Percentiles rank a stretch among this genome's conserved stretches.
These are phyloP conservation scores for Globisporangium parvum DNA, from an alignment of 352 stramenopile genomes.

Conservation along the genomic window DNA sequence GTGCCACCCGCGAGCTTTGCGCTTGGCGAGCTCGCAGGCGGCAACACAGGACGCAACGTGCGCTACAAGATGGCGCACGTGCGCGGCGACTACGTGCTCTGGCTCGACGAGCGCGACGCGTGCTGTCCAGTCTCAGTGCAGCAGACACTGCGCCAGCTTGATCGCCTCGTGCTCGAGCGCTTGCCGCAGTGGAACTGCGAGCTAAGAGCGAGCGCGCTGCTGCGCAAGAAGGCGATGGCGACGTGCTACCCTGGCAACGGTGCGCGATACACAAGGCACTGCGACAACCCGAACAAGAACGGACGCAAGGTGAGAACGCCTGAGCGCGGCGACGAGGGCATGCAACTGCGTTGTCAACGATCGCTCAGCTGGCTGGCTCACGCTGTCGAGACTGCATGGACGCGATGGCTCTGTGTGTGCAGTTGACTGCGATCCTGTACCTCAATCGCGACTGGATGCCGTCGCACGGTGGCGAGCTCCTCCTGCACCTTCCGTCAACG, in stretches of 20 bases:
- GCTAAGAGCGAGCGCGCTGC: constrained; percentile 16
- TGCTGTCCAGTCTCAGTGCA: constrained; percentile 21
- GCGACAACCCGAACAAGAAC: constrained; percentile 45
- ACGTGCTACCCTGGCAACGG: constrained; percentile 41
- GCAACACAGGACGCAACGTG: constrained; percentile 35
- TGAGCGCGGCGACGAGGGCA: too few species aligned
- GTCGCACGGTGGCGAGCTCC: constrained; percentile 27
- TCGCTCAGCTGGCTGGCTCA: too few species aligned
- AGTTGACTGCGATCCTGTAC: constrained; percentile 50
- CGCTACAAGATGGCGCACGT: constrained; percentile 43
- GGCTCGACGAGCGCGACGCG: constrained; percentile 35
- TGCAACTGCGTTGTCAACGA: too few species aligned
- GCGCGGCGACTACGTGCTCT: constrained; percentile 43
- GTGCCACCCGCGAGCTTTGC: constrained; percentile 20
- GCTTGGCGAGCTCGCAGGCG: constrained; percentile 33
- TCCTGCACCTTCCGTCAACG: constrained; percentile 12
- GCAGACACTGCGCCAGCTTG: constrained; percentile 27
- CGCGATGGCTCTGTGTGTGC: background rate
- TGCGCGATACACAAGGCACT: constrained; percentile 40
- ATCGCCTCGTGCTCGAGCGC: constrained; percentile 31
- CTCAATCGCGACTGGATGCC: constrained; percentile 30
- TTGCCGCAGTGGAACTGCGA: constrained; percentile 19
- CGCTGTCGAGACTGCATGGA: background rate
- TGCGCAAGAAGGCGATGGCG: constrained; percentile 44
- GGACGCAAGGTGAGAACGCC: constrained; percentile 22